Evolutionary conservation across 768 basidiomycete species (phyloP).

Genomic region (Boletus patriciae): DNA sequence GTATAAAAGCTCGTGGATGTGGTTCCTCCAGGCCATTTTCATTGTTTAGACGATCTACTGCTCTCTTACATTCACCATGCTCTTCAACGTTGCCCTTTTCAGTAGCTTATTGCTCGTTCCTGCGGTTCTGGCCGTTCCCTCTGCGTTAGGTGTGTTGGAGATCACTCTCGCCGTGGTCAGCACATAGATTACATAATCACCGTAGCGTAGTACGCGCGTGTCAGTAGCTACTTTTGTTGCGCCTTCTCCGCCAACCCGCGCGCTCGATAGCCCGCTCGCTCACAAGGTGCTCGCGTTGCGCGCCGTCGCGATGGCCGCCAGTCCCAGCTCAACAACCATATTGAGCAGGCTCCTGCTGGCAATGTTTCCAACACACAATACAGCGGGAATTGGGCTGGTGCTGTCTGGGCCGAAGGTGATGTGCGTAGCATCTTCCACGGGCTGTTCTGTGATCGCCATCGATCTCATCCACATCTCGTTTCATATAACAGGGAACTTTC

Average conservation of each 20-base stretch:
- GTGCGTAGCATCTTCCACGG: not conserved
- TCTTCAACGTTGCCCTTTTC: not conserved
- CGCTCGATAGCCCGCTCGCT: too few species aligned
- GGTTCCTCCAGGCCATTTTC: not conserved
- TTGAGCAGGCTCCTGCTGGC: not conserved
- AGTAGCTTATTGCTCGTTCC: not conserved
- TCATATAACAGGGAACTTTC: constrained; percentile 8
- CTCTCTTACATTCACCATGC: not conserved
- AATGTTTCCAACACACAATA: not conserved
- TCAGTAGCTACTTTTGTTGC: too few species aligned
- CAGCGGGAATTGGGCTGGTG: constrained; percentile 12
- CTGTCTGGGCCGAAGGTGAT: not conserved
- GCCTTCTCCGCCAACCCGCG: too few species aligned
- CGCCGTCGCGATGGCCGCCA: not conserved
- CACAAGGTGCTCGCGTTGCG: not conserved
- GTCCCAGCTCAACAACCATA: not conserved
- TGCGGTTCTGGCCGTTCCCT: not conserved
- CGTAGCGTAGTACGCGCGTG: too few species aligned
- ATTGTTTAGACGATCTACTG: not conserved
- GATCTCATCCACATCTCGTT: not conserved
- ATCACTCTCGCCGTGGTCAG: too few species aligned
- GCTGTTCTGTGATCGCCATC: not conserved
- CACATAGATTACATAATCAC: too few species aligned
- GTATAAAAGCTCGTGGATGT: not conserved
- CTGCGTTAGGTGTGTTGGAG: not conserved